A percentile compares a stretch with the other conserved stretches of the same genome.
Evolutionary conservation across 78 protist genomes (phyloP).

Genomic region (Dictyostelium purpureum): DNA sequence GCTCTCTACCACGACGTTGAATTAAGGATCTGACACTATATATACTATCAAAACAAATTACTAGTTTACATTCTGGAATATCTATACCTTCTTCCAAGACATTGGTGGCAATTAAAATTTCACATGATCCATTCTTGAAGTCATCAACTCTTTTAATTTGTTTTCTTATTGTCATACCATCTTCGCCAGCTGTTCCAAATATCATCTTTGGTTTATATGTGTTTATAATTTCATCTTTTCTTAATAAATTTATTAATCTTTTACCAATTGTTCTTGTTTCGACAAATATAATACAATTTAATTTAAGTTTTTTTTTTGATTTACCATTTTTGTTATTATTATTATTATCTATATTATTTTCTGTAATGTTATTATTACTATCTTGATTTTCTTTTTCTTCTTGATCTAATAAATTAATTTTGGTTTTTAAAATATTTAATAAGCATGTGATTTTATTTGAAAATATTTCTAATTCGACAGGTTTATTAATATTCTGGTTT

Average conservation of each 20-base stretch:
- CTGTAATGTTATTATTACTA: too few relatives aligned
- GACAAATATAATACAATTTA: conserved; percentile 2
- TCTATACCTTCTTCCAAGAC: conserved; percentile 83
- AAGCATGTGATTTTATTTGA: background rate
- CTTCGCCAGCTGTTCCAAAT: conserved; percentile 14
- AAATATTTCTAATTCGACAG: background rate
- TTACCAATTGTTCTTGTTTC: background rate
- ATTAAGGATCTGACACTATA: background rate
- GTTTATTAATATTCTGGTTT: too few relatives aligned
- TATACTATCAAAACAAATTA: conserved; percentile 40
- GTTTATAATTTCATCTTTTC: background rate
- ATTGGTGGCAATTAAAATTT: conserved; percentile 50
- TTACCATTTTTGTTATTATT: too few relatives aligned
- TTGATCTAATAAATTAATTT: too few relatives aligned
- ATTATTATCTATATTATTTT: background rate
- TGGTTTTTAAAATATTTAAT: background rate
- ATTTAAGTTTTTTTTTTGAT: too few relatives aligned
- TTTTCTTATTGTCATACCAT: conserved; percentile 40
- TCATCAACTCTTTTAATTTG: background rate
- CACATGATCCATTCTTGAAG: conserved; percentile 17
- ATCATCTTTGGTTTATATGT: background rate
- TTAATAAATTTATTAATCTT: background rate
- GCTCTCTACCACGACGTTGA: conserved; percentile 73
- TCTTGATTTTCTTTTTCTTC: too few relatives aligned
- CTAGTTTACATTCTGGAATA: conserved; percentile 29